Evolutionary conservation across 2,329 filamentous ascomycete species (phyloP).

Genomic region (Fusarium camptoceras): DNA sequence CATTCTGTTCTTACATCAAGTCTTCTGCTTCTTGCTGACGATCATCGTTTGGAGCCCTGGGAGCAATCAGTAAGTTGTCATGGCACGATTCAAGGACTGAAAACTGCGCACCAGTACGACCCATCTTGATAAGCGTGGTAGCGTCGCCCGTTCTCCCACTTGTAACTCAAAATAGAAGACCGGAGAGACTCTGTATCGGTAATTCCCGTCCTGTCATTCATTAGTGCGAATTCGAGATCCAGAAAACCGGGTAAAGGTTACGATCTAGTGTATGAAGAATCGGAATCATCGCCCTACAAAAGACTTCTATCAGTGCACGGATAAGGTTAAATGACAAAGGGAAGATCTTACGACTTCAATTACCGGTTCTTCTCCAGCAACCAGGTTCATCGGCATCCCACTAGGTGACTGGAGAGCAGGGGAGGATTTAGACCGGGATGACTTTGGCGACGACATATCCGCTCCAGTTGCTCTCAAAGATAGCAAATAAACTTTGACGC

Average conservation of each 20-base stretch:
- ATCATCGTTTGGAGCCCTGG: slow-evolving; percentile 47
- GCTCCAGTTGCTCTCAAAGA: not conserved
- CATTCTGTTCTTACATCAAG: slow-evolving; percentile 18
- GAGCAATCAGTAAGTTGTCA: not conserved
- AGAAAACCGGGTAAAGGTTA: not conserved
- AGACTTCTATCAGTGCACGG: not conserved
- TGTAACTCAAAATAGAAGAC: slow-evolving; percentile 39
- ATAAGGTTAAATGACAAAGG: fast-evolving
- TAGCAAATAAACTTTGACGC: not conserved
- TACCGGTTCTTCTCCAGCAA: not conserved
- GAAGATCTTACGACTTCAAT: slow-evolving; percentile 28
- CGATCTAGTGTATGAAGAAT: slow-evolving; percentile 34
- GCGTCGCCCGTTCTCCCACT: slow-evolving; percentile 60
- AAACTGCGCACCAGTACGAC: slow-evolving; percentile 46
- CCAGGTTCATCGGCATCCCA: not conserved
- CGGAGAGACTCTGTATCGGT: slow-evolving; percentile 39
- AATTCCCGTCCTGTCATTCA: not conserved
- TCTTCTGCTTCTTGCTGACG: slow-evolving; percentile 47
- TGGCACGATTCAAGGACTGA: fast-evolving
- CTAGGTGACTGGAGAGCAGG: not conserved
- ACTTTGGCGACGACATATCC: slow-evolving; percentile 25
- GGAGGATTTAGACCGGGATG: slow-evolving; percentile 1
- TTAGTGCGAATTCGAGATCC: not conserved
- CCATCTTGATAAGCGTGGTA: slow-evolving; percentile 63
- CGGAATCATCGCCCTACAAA: slow-evolving; percentile 28